A percentile compares a stretch with the other conserved stretches of the same genome.
Evolutionary conservation across 805 yeast genomes (phyloP).

Genomic region (Schizosaccharomyces pombe): ASM294v3 CU329670.1:496001-496500

Average conservation of each 20-base stretch:
- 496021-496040: neutral
- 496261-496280: neutral
- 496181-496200: constrained; percentile 4
- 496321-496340: neutral
- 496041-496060: neutral
- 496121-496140: neutral
- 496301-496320: neutral
- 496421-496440: neutral
- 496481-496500: neutral
- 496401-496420: neutral
- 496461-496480: neutral
- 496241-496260: neutral
- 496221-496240: neutral
- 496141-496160: neutral
- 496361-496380: constrained; percentile 24
- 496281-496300: neutral
- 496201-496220: constrained; percentile 4
- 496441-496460: neutral
- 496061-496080: neutral
- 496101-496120: neutral
- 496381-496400: constrained; percentile 15
- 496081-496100: neutral
- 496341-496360: constrained; percentile 10
- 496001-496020: neutral
- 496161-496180: constrained; percentile 5